Percentiles rank a stretch among this genome's conserved stretches.
Evolutionary conservation across 2,329 filamentous ascomycete genomes (phyloP).

Genomic region (Pestalotiopsis sp.): DNA sequence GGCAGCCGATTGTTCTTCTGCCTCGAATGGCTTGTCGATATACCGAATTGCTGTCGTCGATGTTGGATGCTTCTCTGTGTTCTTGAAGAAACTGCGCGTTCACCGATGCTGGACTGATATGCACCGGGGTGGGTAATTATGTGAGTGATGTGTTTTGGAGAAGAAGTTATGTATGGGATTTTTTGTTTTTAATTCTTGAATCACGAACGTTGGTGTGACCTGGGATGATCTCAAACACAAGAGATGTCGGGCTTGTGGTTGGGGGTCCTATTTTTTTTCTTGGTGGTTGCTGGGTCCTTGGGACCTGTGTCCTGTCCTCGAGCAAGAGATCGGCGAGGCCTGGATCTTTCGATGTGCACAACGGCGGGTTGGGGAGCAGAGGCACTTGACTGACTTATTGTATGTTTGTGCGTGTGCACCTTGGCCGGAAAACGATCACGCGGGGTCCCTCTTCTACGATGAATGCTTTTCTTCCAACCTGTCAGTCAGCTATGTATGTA

Average conservation of each 20-base stretch:
- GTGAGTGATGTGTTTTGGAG: neutral
- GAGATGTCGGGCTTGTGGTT: neutral
- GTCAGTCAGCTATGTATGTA: neutral
- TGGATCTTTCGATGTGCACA: conserved; percentile 9
- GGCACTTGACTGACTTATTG: conserved; percentile 5
- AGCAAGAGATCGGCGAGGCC: conserved; percentile 13
- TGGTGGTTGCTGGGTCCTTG: neutral
- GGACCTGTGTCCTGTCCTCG: neutral
- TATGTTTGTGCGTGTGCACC: conserved; percentile 1
- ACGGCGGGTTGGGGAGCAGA: neutral
- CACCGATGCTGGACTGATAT: neutral
- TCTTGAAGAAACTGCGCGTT: neutral
- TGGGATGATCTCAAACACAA: neutral
- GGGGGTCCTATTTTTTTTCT: neutral
- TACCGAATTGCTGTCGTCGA: neutral
- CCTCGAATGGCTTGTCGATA: neutral
- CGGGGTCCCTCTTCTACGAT: neutral
- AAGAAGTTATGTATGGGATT: neutral
- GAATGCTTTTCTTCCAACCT: neutral
- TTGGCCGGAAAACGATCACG: neutral
- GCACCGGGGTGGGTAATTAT: neutral
- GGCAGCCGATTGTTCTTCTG: too few species aligned
- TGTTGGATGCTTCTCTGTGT: neutral
- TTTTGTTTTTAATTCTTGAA: neutral
- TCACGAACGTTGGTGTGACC: neutral